Conservation (phyloP, 1,139 yeast species). For the Kodamaea derodonti region DNA sequence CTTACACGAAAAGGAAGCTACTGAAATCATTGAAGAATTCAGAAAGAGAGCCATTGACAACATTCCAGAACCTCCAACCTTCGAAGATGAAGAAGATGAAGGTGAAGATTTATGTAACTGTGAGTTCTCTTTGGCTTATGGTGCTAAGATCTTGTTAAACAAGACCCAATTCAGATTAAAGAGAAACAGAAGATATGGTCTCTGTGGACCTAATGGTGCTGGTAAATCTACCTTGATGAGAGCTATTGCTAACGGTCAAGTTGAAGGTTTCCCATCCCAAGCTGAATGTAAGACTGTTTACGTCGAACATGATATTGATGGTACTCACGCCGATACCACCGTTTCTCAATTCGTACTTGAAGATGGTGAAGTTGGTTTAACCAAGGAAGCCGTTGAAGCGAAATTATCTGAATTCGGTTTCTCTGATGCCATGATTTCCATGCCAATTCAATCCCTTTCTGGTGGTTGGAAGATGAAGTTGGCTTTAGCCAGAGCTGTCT, state of each 20-base stretch:
- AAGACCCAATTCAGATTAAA: constrained; percentile 98
- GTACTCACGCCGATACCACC: constrained; percentile 93
- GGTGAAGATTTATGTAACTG: constrained; percentile 99
- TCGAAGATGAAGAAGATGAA: constrained; percentile 99
- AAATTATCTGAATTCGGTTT: constrained; percentile 87
- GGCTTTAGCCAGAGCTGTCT: constrained; percentile 98
- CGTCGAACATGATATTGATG: constrained; percentile 99
- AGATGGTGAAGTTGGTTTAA: constrained; percentile 76
- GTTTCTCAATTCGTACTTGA: constrained; percentile 84
- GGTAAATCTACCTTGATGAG: constrained; percentile 99
- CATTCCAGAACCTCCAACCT: constrained; percentile 93
- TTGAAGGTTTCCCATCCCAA: constrained; percentile 99
- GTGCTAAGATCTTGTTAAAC: constrained; percentile 99
- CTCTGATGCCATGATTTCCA: constrained; percentile 83
- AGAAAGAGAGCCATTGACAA: constrained; percentile 96
- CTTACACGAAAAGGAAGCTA: constrained; percentile 90
- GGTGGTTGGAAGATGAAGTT: constrained; percentile 99
- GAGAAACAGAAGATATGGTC: constrained; percentile 99
- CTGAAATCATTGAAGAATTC: constrained; percentile 87
- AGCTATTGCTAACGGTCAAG: constrained; percentile 99
- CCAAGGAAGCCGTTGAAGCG: constrained; percentile 62
- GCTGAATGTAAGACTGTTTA: constrained; percentile 98
- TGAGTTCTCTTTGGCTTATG: constrained; percentile 99
- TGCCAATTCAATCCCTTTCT: constrained; percentile 94
- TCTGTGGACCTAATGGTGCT: constrained; percentile 99